Evolutionary conservation across 2,329 filamentous ascomycete species (phyloP), one percentile per base, ranked within the genome.

Genomic region (Diaporthe sp.): DNA sequence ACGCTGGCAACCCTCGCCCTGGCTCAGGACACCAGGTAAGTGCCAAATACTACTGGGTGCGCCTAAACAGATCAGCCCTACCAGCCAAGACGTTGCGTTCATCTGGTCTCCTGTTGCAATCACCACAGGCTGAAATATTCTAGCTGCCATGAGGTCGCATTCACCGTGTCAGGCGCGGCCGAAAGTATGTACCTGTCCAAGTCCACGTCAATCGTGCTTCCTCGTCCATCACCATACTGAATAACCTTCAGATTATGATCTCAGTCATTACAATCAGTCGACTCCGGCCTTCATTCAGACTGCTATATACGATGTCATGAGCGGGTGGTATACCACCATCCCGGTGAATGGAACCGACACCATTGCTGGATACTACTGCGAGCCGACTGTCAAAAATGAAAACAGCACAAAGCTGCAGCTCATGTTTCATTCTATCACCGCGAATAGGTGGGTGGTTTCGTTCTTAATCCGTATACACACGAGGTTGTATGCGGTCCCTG

Each of bases 351-450:
- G 61, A n/a, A 66, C 42, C 28, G 42, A 66, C 1, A 66, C 42
- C 19, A 66, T 66, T 25, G 42, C 61, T 3, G 28, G 61, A 4
- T 66, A 35, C 4, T 50, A 50, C 19, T 66, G 61, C 61, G 61
- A 66, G 3, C 61, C 61, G 17, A 50, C 42, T 7, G 4, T n/a
- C 12, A 66, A 66, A 15, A 66, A 66, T 13, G 61, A 50, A 1
- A 66, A 66, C 7, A 66, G 61, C 61, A 66, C 19, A 35, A 66
- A 10, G 42, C 61, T 66, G 61, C 61, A 66, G 28, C 42, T 50
- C 19, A n/a, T 66, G 42, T 66, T 66, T 13, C 42, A 66, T 17
- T 66, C 61, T 12, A 66, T 66, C 40, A 66, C 61, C 2, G 28
- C 61, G 6, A 50, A 66, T n/a, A 33, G 61, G n/a, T n/a, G n/a